These are phyloP conservation scores for Saturnispora kantuleensis DNA, from an alignment of 805 yeast species.

Conservation along the genomic window DNA sequence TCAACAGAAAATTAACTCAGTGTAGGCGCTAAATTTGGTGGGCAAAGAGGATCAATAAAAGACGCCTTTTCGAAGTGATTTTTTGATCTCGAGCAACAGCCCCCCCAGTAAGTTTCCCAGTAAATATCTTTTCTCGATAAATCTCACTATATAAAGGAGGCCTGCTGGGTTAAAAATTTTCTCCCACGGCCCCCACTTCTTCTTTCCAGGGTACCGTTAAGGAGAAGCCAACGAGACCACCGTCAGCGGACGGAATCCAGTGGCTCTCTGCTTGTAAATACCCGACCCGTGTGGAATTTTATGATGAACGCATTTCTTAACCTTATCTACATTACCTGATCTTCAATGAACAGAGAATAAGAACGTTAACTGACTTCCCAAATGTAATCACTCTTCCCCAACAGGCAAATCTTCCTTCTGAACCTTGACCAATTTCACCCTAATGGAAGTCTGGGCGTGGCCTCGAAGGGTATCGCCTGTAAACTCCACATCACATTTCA, in stretches of 20 bases:
- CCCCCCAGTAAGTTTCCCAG: too few relatives aligned
- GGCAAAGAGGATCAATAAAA: too few relatives aligned
- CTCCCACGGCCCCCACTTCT: too few relatives aligned
- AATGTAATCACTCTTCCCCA: conserved; percentile 58
- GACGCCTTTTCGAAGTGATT: too few relatives aligned
- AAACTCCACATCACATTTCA: conserved; percentile 78
- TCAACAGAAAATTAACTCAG: too few relatives aligned
- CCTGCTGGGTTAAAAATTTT: too few relatives aligned
- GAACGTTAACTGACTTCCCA: conserved; percentile 5
- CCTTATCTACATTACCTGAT: conserved; percentile 33
- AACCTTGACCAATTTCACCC: conserved; percentile 58
- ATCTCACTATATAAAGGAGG: too few relatives aligned
- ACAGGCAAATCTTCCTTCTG: conserved; percentile 94
- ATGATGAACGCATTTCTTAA: conserved; percentile 22
- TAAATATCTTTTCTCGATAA: too few relatives aligned
- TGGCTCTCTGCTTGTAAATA: not conserved
- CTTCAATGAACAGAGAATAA: conserved; percentile 6
- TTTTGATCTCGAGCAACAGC: too few relatives aligned
- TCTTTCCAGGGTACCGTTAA: too few relatives aligned
- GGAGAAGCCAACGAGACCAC: not conserved
- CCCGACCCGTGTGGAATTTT: not conserved
- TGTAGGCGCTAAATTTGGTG: too few relatives aligned
- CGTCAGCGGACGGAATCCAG: not conserved
- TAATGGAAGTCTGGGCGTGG: conserved; percentile 69
- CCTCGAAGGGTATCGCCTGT: conserved; percentile 77